Evolutionary conservation across 495 filamentous ascomycete species (phyloP).

Genomic region (Daldinia decipiens): DNA sequence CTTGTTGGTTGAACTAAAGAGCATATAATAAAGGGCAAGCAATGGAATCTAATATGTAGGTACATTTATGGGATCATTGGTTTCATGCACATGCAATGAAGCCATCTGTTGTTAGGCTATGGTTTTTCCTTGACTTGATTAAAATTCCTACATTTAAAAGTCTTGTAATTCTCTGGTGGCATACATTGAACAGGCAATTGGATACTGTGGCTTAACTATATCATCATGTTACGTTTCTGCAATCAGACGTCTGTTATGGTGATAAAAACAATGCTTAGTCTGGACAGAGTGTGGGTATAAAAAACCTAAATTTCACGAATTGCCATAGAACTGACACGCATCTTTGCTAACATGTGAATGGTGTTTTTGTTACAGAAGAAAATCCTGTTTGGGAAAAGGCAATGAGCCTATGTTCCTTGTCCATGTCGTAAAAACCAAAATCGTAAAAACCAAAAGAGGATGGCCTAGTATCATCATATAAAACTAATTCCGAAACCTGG

Average conservation of each 20-base stretch:
- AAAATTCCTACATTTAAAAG: not conserved
- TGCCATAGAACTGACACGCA: not conserved
- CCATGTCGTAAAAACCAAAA: slow-evolving; percentile 27
- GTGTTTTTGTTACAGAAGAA: slow-evolving; percentile 23
- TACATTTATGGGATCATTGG: not conserved
- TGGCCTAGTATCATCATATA: slow-evolving; percentile 27
- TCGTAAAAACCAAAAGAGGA: slow-evolving; percentile 25
- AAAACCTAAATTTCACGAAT: not conserved
- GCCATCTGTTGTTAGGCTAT: not conserved
- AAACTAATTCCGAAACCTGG: slow-evolving; percentile 26
- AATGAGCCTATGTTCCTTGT: slow-evolving; percentile 19
- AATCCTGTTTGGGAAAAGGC: slow-evolving; percentile 26
- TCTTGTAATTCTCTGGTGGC: not conserved
- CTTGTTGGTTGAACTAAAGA: not conserved
- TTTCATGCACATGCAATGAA: not conserved
- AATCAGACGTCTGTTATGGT: not conserved
- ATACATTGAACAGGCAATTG: not conserved
- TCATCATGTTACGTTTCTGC: not conserved
- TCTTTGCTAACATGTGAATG: not conserved
- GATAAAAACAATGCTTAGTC: not conserved
- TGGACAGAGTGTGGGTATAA: not conserved
- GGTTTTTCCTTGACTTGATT: not conserved
- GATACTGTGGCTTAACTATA: not conserved
- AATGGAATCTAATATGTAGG: not conserved
- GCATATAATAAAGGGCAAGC: not conserved